Evolutionary conservation across 805 yeast species (phyloP), one percentile per base, ranked within the genome.

Genomic region (Kuraishia borneana): DNA sequence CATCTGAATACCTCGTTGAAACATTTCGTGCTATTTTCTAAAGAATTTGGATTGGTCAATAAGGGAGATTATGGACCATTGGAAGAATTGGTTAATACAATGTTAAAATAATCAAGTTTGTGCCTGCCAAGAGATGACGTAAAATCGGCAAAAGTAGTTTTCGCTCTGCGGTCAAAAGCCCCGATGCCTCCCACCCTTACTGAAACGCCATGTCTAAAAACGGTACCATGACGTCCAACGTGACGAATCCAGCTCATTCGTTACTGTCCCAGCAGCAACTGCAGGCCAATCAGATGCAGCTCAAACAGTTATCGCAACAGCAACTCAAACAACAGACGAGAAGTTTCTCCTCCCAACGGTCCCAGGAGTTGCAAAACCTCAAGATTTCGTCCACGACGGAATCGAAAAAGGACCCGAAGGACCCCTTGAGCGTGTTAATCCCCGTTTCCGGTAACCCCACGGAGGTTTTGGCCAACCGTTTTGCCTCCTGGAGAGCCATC

Each of bases 1-100:
- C 95, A 89, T 47, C 66, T 89, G 44, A 92, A 92, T 53, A 89
- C 98, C 5, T 81, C 95, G 48, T 73, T 89, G 48, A 92, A 94
- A 60, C 98, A 89, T 54, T 92, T 87, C 51, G 85, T 87, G 19
- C 64, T 89, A 42, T 89, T 92, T 54, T 73, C 84, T 36, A 79
- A 74, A 45, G 94, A 92, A 58, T 92, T 89, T 53, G 69, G 73
- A 31, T 66, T 92, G 50, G 71, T 92, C 13, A 73, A 74, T 35
- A 65, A 70, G 27, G 81, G 81, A 46, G 98, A 92, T 58, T 85
- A 74, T 50, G 98, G 96, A 26, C 98, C 98, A 1, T 62, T 92
- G 44, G 79, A 80, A 41, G 95, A 85, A 50, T 65, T 92, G 45
- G 92, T 87, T 3, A 70, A 68, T 18, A 69, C 72, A 25, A 76